These are phyloP conservation scores for Naganishia liquefaciens DNA, from an alignment of 1,284 basidiomycete genomes.

Conservation along the genomic window DNA sequence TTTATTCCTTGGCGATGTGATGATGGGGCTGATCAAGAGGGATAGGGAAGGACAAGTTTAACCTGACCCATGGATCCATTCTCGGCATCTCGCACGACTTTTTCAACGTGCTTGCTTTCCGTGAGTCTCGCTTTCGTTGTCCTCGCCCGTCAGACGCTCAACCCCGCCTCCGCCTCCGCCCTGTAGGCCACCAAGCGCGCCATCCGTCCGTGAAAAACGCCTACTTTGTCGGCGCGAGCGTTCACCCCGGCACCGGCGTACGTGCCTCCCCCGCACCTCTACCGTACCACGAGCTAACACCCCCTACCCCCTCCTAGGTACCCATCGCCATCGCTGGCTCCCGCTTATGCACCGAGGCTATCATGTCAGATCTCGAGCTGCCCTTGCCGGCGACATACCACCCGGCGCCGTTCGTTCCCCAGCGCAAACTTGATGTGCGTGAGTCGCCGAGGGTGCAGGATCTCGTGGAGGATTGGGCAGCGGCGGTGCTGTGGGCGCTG, in stretches of 20 bases:
- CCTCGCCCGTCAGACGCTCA: conserved; percentile 6
- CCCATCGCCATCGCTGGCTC: conserved; percentile 37
- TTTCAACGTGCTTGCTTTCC: conserved; percentile 49
- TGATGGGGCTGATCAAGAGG: not conserved
- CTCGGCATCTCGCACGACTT: conserved; percentile 52
- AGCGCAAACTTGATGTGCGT: conserved; percentile 19
- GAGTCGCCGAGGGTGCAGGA: conserved; percentile 10
- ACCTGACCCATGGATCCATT: conserved; percentile 50
- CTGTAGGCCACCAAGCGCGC: conserved; percentile 41
- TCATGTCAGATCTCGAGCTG: conserved; percentile 39
- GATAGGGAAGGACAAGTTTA: conserved; percentile 51
- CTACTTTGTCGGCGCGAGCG: conserved; percentile 50
- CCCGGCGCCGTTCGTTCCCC: not conserved
- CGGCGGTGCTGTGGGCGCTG: conserved; percentile 17
- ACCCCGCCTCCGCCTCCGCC: no score
- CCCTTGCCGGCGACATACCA: conserved; percentile 38
- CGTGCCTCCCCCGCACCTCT: not conserved
- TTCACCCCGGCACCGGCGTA: conserved; percentile 48
- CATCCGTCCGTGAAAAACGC: conserved; percentile 42
- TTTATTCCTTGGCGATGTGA: not conserved
- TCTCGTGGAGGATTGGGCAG: conserved; percentile 20
- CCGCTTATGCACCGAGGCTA: conserved; percentile 42
- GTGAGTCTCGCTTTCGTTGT: conserved; percentile 16
- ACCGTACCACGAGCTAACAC: no score
- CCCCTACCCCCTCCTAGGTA: not conserved